These are phyloP conservation scores for Acanthamoeba culbertsoni DNA, from an alignment of 208 protist species.

Conservation along the genomic window DNA sequence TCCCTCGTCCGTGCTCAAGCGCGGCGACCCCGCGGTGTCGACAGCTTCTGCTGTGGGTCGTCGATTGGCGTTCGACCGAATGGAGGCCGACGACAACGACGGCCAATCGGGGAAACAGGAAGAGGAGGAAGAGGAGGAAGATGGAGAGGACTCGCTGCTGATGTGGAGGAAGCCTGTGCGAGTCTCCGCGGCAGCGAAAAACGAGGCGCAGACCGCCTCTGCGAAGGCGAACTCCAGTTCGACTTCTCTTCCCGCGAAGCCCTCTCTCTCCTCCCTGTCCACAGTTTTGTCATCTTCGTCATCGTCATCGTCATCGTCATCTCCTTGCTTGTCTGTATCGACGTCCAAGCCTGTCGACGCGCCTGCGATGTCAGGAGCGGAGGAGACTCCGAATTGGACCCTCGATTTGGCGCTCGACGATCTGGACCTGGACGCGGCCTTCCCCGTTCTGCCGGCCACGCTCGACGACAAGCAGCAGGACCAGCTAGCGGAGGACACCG, in stretches of 20 bases:
- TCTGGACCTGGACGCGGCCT: not conserved
- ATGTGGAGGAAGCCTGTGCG: too few species aligned
- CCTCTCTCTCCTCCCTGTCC: too few species aligned
- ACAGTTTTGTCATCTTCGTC: too few species aligned
- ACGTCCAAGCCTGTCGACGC: too few species aligned
- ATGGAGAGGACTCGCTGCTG: not conserved
- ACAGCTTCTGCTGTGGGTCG: not conserved
- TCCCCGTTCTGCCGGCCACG: not conserved
- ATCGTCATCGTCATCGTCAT: too few species aligned
- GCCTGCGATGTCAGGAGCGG: not conserved
- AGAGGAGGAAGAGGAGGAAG: not conserved
- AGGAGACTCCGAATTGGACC: not conserved
- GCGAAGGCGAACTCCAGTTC: too few species aligned
- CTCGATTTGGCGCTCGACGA: not conserved
- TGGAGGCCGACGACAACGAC: not conserved
- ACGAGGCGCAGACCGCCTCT: too few species aligned
- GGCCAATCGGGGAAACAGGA: not conserved
- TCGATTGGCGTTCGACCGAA: not conserved
- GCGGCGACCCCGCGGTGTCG: not conserved
- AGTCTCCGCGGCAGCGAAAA: too few species aligned
- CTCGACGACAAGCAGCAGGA: not conserved
- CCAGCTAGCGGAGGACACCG: not conserved
- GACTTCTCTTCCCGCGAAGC: too few species aligned
- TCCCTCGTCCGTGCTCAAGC: not conserved
- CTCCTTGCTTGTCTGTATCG: too few species aligned